Percentiles rank a stretch among this genome's conserved stretches.
phyloP scores from a whole-genome alignment of 2,329 filamentous ascomycete genomes.

The Arthrobotrys conoides region DNA sequence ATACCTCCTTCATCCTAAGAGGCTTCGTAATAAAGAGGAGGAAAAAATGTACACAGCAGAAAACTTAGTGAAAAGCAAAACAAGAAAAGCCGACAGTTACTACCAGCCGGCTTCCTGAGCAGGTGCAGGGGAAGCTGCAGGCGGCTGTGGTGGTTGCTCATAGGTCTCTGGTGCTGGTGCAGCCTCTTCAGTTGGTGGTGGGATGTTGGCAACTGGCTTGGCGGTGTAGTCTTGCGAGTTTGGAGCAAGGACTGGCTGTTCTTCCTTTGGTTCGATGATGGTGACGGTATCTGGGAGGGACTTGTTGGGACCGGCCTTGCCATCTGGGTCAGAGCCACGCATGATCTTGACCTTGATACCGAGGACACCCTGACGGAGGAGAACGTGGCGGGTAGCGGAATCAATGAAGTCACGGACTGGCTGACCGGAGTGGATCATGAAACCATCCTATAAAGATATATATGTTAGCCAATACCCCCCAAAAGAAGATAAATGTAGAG shows the following conservation, averaged over 20 bases:
- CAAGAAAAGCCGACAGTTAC: conserved; percentile 35
- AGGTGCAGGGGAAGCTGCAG: conserved; percentile 35
- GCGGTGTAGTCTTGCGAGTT: conserved; percentile 93
- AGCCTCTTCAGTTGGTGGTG: conserved; percentile 39
- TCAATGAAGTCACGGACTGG: conserved; percentile 99
- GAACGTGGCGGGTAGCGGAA: conserved; percentile 97
- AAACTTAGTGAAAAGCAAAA: conserved; percentile 30
- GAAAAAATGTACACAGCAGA: conserved; percentile 58
- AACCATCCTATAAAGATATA: conserved; percentile 78
- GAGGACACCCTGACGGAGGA: conserved; percentile 98
- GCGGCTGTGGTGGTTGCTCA: conserved; percentile 42
- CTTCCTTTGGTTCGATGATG: conserved; percentile 99
- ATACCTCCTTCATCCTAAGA: conserved; percentile 29
- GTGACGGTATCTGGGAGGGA: conserved; percentile 97
- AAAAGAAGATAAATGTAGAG: conserved; percentile 28
- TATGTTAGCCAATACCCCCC: conserved; percentile 30
- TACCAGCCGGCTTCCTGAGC: conserved; percentile 44
- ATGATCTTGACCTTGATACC: conserved; percentile 99
- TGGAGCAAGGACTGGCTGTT: conserved; percentile 93
- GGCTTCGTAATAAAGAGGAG: conserved; percentile 15
- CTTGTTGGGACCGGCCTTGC: conserved; percentile 98
- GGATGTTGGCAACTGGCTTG: conserved; percentile 54
- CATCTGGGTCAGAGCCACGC: conserved; percentile 98
- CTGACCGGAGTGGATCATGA: conserved; percentile 99
- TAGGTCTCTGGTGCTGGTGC: conserved; percentile 50